These are phyloP conservation scores for Larix kaempferi DNA, from an alignment of 75 land plant genomes.

Conservation along the genomic window DNA sequence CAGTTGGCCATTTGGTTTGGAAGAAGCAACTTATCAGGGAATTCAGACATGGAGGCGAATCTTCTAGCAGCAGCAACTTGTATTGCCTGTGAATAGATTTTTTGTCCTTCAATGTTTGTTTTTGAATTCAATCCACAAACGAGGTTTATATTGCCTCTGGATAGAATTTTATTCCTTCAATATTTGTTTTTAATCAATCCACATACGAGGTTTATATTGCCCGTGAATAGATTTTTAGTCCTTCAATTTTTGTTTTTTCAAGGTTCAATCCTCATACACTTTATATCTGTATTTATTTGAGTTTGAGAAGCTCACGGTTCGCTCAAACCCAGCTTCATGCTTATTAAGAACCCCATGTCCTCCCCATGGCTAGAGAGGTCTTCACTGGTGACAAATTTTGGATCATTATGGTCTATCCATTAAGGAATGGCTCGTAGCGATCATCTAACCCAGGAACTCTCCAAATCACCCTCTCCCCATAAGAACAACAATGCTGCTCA, in stretches of 20 bases:
- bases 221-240: neutral
- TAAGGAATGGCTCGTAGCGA: no score
- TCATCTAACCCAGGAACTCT: no score
- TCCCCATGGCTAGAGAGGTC: no score
- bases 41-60: neutral
- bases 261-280: neutral
- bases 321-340: no score
- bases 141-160: neutral
- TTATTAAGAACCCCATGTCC: no score
- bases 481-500: no score
- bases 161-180: neutral
- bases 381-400: no score
- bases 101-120: neutral
- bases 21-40: neutral
- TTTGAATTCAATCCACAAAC: no score
- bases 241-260: neutral
- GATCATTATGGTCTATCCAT: no score
- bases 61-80: neutral
- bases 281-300: neutral
- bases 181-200: neutral
- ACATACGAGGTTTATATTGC: neutral
- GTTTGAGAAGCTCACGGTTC: no score
- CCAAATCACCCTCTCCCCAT: no score
- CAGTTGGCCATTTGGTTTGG: neutral
- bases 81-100: neutral